Percentiles rank a stretch among this genome's conserved stretches.
Conservation (phyloP, 2,329 filamentous ascomycete genomes). For the Epichloe glyceriae region DNA sequence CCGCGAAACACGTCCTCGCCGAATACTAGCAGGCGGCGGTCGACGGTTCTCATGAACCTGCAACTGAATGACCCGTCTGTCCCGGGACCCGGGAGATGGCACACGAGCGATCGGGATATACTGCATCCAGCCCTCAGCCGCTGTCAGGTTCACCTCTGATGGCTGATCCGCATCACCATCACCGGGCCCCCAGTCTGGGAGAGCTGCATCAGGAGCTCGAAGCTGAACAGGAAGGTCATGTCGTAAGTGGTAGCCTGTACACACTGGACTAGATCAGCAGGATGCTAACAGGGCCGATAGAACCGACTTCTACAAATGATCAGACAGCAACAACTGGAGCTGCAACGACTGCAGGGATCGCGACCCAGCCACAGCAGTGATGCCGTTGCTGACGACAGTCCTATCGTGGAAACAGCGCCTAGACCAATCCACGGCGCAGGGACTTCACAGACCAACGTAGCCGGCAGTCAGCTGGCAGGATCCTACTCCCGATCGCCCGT, state of each 20-base stretch:
- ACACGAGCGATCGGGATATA: slow-evolving; percentile 25
- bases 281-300: slow-evolving; percentile 21
- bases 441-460: slow-evolving; percentile 20
- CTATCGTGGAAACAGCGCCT: slow-evolving; percentile 29
- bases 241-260: slow-evolving; percentile 34
- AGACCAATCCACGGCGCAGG: slow-evolving; percentile 27
- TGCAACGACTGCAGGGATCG: slow-evolving; percentile 43
- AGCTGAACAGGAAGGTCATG: slow-evolving; percentile 66
- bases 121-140: slow-evolving; percentile 29
- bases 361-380: slow-evolving; percentile 23
- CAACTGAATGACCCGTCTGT: slow-evolving; percentile 58
- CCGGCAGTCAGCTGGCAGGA: slow-evolving; percentile 15
- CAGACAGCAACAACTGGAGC: slow-evolving; percentile 59
- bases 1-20: slow-evolving; percentile 29
- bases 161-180: slow-evolving; percentile 50
- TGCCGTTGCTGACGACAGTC: slow-evolving; percentile 37
- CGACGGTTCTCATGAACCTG: slow-evolving; percentile 58
- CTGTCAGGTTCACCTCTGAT: slow-evolving; percentile 34
- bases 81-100: slow-evolving; percentile 59
- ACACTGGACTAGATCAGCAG: slow-evolving; percentile 6
- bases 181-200: slow-evolving; percentile 56
- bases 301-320: slow-evolving; percentile 70
- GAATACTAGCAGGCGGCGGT: slow-evolving; percentile 46
- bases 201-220: slow-evolving; percentile 71
- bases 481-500: slow-evolving; percentile 40